These are phyloP conservation scores for Tricholoma matsutake DNA, from an alignment of 768 basidiomycete species.

Conservation along the genomic window DNA sequence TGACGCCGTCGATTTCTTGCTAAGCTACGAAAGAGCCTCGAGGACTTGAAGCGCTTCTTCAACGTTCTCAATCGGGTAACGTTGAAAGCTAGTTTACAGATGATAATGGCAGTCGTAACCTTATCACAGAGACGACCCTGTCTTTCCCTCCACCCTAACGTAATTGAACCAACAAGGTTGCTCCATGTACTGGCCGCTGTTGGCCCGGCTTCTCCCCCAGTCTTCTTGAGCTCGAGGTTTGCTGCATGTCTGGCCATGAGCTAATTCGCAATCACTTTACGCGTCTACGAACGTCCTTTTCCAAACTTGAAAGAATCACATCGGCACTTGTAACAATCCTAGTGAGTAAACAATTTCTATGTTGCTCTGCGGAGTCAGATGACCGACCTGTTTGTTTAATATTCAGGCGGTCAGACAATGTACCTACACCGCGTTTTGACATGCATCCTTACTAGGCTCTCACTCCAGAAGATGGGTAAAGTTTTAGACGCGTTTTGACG, in stretches of 20 bases:
- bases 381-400: not conserved
- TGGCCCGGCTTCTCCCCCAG: no score
- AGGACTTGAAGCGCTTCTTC: not conserved
- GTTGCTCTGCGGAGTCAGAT: no score
- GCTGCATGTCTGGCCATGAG: not conserved
- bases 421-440: not conserved
- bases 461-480: not conserved
- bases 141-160: no score
- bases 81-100: not conserved
- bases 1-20: not conserved
- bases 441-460: not conserved
- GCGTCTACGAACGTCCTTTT: not conserved
- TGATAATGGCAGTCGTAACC: no score
- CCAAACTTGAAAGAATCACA: not conserved
- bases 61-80: not conserved
- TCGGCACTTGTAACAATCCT: no score
- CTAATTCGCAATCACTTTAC: not conserved
- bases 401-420: not conserved
- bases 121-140: no score
- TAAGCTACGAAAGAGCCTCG: not conserved
- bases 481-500: no score
- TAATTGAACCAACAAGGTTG: no score
- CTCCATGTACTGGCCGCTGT: not conserved
- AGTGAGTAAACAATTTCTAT: no score
- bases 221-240: not conserved